These are phyloP conservation scores for Hamamelis virginiana DNA, from an alignment of 164 flowering plant genomes.

Conservation along the genomic window DNA sequence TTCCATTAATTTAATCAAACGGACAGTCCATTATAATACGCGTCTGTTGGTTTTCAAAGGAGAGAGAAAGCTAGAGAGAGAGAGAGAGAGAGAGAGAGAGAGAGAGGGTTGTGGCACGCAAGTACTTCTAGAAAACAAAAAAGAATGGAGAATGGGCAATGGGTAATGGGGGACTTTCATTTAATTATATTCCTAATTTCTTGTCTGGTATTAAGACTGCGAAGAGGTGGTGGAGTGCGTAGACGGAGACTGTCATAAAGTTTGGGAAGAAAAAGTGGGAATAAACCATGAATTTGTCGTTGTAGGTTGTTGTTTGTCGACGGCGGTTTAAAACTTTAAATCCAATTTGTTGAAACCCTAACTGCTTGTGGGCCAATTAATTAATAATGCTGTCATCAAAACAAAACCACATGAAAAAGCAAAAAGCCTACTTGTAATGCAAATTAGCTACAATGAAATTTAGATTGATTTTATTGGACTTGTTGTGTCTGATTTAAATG, in stretches of 20 bases:
- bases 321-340: slow-evolving; percentile 14
- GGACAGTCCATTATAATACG: slow-evolving; percentile 13
- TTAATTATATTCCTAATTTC: background rate
- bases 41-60: slow-evolving; percentile 7
- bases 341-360: background rate
- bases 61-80: slow-evolving; percentile 8
- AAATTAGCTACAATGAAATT: no score
- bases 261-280: background rate
- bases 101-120: background rate
- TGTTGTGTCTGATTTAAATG: no score
- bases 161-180: no score
- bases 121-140: slow-evolving; percentile 19
- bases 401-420: no score
- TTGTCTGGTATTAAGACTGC: background rate
- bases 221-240: background rate
- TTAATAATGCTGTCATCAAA: no score
- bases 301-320: slow-evolving; percentile 13
- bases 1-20: slow-evolving; percentile 6
- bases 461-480: no score
- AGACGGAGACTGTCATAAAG: slow-evolving; percentile 3
- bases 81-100: background rate
- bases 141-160: background rate
- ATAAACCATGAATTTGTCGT: background rate
- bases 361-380: background rate
- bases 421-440: no score